A percentile compares a stretch with the other conserved stretches of the same genome.
Conservation (phyloP, 352 stramenopile genomes). For the Phytophthora multivora region DNA sequence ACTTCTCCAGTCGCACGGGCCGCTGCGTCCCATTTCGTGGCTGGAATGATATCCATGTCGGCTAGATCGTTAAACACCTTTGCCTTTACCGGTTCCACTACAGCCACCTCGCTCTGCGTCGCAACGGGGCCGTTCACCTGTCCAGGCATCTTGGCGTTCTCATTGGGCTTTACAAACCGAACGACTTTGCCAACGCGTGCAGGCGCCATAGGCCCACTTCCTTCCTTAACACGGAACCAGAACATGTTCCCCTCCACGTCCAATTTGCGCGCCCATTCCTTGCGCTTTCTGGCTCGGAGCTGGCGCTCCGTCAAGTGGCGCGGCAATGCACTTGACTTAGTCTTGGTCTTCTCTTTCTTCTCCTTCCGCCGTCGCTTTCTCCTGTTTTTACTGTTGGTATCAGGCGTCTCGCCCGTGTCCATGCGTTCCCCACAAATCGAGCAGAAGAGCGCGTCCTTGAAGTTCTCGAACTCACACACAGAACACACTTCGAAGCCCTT, state of each 20-base stretch:
- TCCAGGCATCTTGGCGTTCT: slow-evolving; percentile 35
- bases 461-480: slow-evolving; percentile 68
- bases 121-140: slow-evolving; percentile 19
- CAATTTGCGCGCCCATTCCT: slow-evolving; percentile 61
- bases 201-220: slow-evolving; percentile 7
- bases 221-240: slow-evolving; percentile 50
- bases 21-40: slow-evolving; percentile 40
- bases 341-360: slow-evolving; percentile 12
- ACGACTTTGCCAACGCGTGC: slow-evolving; percentile 38
- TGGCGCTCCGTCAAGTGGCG: slow-evolving; percentile 38
- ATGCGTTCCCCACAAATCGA: slow-evolving; percentile 50
- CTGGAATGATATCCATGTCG: slow-evolving; percentile 44
- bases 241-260: slow-evolving; percentile 62
- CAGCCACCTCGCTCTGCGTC: slow-evolving; percentile 35
- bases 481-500: slow-evolving; percentile 50
- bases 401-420: slow-evolving; percentile 1
- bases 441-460: slow-evolving; percentile 55
- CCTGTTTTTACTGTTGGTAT: slow-evolving; percentile 11
- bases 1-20: slow-evolving; percentile 36
- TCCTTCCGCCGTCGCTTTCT: slow-evolving; percentile 17
- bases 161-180: slow-evolving; percentile 31
- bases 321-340: background rate
- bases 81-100: slow-evolving; percentile 32
- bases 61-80: slow-evolving; percentile 42
- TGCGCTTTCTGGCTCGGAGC: slow-evolving; percentile 46